A percentile compares a stretch with the other conserved stretches of the same genome.
Conservation (phyloP, 345 rosid genomes). For the Corymbia maculata region DNA sequence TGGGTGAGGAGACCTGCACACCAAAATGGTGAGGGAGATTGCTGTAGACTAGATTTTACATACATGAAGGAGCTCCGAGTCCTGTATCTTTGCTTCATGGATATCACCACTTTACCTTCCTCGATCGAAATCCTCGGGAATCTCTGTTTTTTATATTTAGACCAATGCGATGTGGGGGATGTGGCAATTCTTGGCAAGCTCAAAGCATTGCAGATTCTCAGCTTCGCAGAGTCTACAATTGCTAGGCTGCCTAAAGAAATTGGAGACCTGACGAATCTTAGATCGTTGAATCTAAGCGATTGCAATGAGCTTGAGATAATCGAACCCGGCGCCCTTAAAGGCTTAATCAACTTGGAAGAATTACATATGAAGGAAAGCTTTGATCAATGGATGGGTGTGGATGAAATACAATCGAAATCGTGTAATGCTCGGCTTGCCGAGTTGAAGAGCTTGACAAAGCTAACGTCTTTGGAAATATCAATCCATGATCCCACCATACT, state of each 20-base stretch:
- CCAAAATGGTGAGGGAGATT: neutral
- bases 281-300: neutral
- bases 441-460: too few species aligned
- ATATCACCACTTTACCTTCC: neutral
- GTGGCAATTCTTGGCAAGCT: neutral
- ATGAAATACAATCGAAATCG: too few species aligned
- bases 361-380: neutral
- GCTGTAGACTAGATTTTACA: neutral
- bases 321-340: neutral
- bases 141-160: neutral
- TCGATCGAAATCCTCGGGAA: neutral
- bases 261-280: neutral
- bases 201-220: neutral
- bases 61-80: neutral
- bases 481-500: too few species aligned
- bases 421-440: too few species aligned
- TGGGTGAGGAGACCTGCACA: too few species aligned
- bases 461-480: too few species aligned
- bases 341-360: neutral
- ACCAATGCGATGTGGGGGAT: neutral
- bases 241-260: neutral
- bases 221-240: neutral
- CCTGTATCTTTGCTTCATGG: rapidly evolving
- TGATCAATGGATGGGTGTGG: neutral
- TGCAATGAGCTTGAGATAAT: rapidly evolving